Conservation (phyloP, 2,329 filamentous ascomycete species). For the Calcarisporium arbuscula region DNA sequence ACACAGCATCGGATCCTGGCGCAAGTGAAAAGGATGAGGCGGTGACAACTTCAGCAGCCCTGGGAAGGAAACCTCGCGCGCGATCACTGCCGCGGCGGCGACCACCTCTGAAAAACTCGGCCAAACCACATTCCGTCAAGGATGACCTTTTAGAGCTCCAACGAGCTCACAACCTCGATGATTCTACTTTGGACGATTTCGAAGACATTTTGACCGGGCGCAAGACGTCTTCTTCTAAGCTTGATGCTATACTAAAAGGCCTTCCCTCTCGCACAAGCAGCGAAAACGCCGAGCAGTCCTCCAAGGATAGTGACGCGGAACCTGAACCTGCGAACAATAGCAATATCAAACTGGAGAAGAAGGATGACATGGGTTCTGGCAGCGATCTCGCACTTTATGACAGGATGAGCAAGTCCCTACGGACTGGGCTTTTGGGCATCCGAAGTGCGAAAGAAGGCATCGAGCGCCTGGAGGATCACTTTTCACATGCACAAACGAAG, state of each 20-base stretch:
- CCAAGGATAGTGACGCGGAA: too few relatives aligned
- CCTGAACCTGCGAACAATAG: too few relatives aligned
- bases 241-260: conserved; percentile 19
- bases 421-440: conserved; percentile 44
- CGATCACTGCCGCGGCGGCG: conserved; percentile 37
- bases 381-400: conserved; percentile 38
- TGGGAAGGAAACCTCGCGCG: conserved; percentile 21
- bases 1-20: conserved; percentile 26
- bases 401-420: conserved; percentile 47
- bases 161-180: conserved; percentile 47
- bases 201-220: conserved; percentile 41
- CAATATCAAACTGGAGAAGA: conserved; percentile 13
- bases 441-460: conserved; percentile 52
- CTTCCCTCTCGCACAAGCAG: conserved; percentile 16
- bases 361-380: conserved; percentile 18
- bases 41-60: conserved; percentile 15
- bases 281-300: conserved; percentile 8
- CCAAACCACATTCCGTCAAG: conserved; percentile 45
- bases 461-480: conserved; percentile 47
- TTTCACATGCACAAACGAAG: conserved; percentile 33
- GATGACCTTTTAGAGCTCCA: conserved; percentile 51
- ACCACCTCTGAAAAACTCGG: conserved; percentile 46
- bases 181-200: conserved; percentile 54
- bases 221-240: conserved; percentile 19
- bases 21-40: conserved; percentile 16